Evolutionary conservation across 805 yeast species (phyloP), one percentile per base, ranked within the genome.

Genomic region (Ogataea siamensis): DNA sequence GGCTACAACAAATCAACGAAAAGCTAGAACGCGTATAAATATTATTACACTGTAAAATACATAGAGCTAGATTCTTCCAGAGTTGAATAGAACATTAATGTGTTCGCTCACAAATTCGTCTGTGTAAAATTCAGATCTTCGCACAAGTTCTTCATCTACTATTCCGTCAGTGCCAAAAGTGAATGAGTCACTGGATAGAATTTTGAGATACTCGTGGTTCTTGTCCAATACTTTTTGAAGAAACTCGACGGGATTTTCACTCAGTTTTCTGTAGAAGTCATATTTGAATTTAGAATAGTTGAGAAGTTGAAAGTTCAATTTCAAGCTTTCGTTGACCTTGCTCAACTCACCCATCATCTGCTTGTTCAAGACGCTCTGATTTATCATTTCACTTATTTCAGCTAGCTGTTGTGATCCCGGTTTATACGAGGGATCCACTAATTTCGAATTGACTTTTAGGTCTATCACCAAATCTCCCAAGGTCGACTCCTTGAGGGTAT

Each of bases 401-500:
- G 58, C 49, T 33, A 71, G 62, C 29, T 57, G 56, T 55, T 64
- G 41, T 45, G 52, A 40, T n/a, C 55, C 54, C 8, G 57, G 55
- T 59, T 68, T 46, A 53, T 72, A 47, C 49, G 59, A 56, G 55
- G 74, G 47, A 53, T 55, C 55, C 49, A 64, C 32, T 53, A 60
- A 42, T 58, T 54, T 51, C 54, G 67, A 23, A 55, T 55, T 44
- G 66, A 84, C 79, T 45, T 76, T 80, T 34, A 93, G 69, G 56
- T 93, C 99, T 41, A 83, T 69, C 5, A 84, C 83, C 2, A 78
- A 66, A 28, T 87, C 94, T 18, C 96, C 96, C 42, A 85, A 67
- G 2, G 91, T 86, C 2, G 86, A 70, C 25, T 88, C 84, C 47
- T 73, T 76, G 41, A 83, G 83, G 1, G 94, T 89, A 53, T 80